Conservation (phyloP, 1,139 yeast genomes). For the Spathaspora jeffriesii region DNA sequence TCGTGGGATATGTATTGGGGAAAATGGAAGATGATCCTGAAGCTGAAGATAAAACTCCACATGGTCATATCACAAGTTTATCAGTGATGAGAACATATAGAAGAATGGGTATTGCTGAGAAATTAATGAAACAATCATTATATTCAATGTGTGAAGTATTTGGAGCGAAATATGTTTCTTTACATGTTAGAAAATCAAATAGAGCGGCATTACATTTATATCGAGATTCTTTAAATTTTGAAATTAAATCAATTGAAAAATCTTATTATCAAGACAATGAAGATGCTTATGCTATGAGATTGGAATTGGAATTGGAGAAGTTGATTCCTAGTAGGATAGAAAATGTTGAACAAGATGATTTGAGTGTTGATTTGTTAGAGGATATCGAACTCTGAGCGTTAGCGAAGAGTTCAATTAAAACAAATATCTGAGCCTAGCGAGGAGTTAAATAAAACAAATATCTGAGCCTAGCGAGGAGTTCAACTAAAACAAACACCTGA, state of each 20-base stretch:
- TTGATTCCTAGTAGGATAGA: conserved; percentile 50
- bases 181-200: conserved; percentile 93
- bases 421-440: too few species aligned
- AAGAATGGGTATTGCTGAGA: conserved; percentile 93
- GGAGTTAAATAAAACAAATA: too few species aligned
- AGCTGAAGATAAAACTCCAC: conserved; percentile 70
- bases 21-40: conserved; percentile 97
- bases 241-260: conserved; percentile 78
- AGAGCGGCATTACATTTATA: conserved; percentile 93
- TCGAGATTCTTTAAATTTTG: conserved; percentile 82
- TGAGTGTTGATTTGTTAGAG: conserved; percentile 37
- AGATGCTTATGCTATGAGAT: conserved; percentile 97
- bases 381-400: too few species aligned
- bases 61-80: conserved; percentile 93
- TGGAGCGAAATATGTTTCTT: conserved; percentile 79
- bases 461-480: too few species aligned
- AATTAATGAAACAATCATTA: conserved; percentile 83
- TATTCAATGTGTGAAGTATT: conserved; percentile 82
- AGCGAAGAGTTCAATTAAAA: too few species aligned
- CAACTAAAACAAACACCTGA: too few species aligned
- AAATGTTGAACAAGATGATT: conserved; percentile 47
- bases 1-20: conserved; percentile 93
- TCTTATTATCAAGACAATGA: conserved; percentile 96
- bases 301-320: conserved; percentile 58
- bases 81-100: conserved; percentile 96